Conservation (phyloP, 345 rosid genomes). For the Pistacia atlantica region DNA sequence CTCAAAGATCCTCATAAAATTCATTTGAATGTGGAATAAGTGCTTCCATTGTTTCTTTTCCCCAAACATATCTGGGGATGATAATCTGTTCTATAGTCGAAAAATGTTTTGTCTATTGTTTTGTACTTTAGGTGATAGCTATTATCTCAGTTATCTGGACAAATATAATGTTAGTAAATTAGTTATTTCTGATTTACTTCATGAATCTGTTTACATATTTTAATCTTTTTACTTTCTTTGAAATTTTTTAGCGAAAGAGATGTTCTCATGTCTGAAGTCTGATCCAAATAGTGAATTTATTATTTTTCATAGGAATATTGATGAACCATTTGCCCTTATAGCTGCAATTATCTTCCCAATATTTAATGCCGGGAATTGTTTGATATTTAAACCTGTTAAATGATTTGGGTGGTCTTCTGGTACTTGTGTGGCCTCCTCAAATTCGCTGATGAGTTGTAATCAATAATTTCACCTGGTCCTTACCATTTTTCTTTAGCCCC, state of each 20-base stretch:
- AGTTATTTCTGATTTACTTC: constrained; percentile 16
- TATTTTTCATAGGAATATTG: too few species aligned
- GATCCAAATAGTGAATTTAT: not conserved
- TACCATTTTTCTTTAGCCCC: not conserved
- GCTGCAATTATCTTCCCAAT: not conserved
- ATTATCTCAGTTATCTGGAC: constrained; percentile 17
- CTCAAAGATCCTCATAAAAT: constrained; percentile 29
- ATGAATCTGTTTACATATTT: constrained; percentile 12
- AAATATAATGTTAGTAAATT: constrained; percentile 21
- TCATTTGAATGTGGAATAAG: constrained; percentile 37
- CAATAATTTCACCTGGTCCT: not conserved
- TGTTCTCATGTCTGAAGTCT: not conserved
- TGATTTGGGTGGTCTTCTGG: not conserved
- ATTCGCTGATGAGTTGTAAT: not conserved
- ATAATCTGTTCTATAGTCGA: constrained; percentile 22
- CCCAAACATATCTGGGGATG: constrained; percentile 21
- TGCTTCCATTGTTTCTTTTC: constrained; percentile 21
- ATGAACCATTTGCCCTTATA: not conserved
- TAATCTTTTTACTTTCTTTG: constrained; percentile 1
- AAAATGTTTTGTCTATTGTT: not conserved
- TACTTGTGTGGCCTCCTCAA: not conserved
- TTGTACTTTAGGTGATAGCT: constrained; percentile 21
- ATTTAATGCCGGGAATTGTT: not conserved
- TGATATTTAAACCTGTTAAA: not conserved
- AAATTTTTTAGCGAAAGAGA: not conserved